Conservation (phyloP, 1,139 yeast species). For the Eremothecium cymbalariae region DNA sequence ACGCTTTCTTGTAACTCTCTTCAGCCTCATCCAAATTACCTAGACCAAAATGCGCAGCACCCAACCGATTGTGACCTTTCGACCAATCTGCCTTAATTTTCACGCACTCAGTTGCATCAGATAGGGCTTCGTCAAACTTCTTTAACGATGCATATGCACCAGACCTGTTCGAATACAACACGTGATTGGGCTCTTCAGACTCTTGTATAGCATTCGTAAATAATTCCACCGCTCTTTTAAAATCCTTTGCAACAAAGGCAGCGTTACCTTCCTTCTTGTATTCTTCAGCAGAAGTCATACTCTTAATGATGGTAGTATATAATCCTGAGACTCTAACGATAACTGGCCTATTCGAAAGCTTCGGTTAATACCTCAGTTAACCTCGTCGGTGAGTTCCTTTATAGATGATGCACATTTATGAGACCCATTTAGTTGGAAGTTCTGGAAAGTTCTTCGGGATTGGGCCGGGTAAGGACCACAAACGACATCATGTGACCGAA, state of each 20-base stretch:
- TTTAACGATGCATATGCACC: conserved; percentile 80
- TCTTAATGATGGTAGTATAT: neutral
- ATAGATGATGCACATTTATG: too few relatives aligned
- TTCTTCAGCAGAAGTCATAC: conserved; percentile 53
- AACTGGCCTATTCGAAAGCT: neutral
- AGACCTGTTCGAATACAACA: conserved; percentile 87
- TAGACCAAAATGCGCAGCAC: conserved; percentile 84
- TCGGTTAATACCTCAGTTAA: conserved; percentile 1
- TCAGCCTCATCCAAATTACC: conserved; percentile 68
- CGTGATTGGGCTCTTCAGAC: conserved; percentile 79
- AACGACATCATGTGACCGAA: too few relatives aligned
- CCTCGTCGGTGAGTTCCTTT: too few relatives aligned
- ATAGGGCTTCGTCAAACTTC: conserved; percentile 62
- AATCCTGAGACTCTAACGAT: neutral
- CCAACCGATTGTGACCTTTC: conserved; percentile 89
- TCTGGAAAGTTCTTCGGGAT: too few relatives aligned
- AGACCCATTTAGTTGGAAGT: too few relatives aligned
- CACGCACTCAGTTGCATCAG: conserved; percentile 78
- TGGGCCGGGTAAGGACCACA: conserved; percentile 2
- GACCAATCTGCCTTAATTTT: conserved; percentile 81
- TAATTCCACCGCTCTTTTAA: conserved; percentile 64
- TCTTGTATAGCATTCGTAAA: conserved; percentile 84
- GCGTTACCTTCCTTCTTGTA: conserved; percentile 81
- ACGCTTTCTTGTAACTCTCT: conserved; percentile 66
- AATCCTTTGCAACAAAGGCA: conserved; percentile 83